phyloP scores from a whole-genome alignment of 1,284 basidiomycete species.

The Trametes sp. region DNA sequence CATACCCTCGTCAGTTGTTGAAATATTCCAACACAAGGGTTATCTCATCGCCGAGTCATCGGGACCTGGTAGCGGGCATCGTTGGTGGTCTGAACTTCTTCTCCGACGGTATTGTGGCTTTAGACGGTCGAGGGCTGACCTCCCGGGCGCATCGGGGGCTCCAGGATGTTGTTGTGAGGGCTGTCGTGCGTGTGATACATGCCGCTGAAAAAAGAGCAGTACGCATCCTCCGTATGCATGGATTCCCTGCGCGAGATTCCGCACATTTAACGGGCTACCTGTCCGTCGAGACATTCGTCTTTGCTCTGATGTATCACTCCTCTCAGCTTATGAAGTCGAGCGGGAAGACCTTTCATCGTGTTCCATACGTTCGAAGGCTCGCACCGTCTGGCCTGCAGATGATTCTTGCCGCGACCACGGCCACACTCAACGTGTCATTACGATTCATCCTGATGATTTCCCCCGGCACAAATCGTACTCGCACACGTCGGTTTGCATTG shows the following conservation, averaged over 20 bases:
- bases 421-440: background rate
- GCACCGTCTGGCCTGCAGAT: too few relatives aligned
- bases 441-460: background rate
- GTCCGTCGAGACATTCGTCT: too few relatives aligned
- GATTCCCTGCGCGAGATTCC: too few relatives aligned
- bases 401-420: background rate
- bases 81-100: conserved; percentile 55
- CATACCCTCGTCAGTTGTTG: too few relatives aligned
- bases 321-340: too few relatives aligned
- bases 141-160: conserved; percentile 16
- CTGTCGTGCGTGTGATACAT: conserved; percentile 14
- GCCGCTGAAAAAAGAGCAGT: too few relatives aligned
- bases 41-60: conserved; percentile 65
- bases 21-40: too few relatives aligned
- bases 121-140: conserved; percentile 9
- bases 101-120: conserved; percentile 11
- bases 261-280: too few relatives aligned
- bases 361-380: too few relatives aligned
- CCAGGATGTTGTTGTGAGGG: conserved; percentile 9
- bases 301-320: too few relatives aligned
- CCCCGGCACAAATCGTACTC: background rate
- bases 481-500: conserved; percentile 8
- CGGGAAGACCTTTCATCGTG: too few relatives aligned
- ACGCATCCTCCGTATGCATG: too few relatives aligned
- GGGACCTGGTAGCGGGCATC: conserved; percentile 66